Evolutionary conservation across 768 basidiomycete genomes (phyloP), one percentile per base, ranked within the genome.

Genomic region (Fomitopsis pulvina): DNA sequence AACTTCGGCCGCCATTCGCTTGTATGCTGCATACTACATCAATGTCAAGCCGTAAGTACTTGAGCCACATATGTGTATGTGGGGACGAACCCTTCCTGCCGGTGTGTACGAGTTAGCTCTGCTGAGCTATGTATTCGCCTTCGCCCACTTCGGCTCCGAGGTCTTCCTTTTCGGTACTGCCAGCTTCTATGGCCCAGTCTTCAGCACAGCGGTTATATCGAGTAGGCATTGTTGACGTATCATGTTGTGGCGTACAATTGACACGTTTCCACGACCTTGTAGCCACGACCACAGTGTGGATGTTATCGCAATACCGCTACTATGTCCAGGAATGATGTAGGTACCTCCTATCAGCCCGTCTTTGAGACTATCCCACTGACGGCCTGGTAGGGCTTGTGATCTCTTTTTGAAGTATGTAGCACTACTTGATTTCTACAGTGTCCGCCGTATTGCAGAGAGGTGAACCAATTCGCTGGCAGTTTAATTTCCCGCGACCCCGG

Each of bases 101-200:
- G 96, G 94, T 22, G 69, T 93, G 21, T 99, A 96, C 68, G 86
- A 95, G 65, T 83, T 96, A 72, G 79, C 92, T 4, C 68, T 96
- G 52, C 71, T 85, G 60, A 86, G 90, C 30, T 98, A 95, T 70
- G 77, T 92, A 48, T 81, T 97, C 59, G 95, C 92, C 2, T 87
- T 92, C 61, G 79, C 76, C 4, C 95, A 99, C 70, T 97, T 96
- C 64, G 76, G 77, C 32, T 85, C 89, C 16, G 95, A 99, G 69
- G 61, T 88, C 34, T 66, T 92, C 60, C 78, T 96, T 53, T 99
- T 84, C 71, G 76, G 81, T 45, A 85, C 90, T 1, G 80, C 85
- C 29, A 83, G 74, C 41, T 53, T 88, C 43, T 75, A 74, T 40
- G 59, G 69, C 0, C 82, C 82, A 0, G 76, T 82, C n/a, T 56